Percentiles rank a stretch among this genome's conserved stretches.
Conservation (phyloP, 2,329 filamentous ascomycete species). For the Pseudogymnoascus sp. region DNA sequence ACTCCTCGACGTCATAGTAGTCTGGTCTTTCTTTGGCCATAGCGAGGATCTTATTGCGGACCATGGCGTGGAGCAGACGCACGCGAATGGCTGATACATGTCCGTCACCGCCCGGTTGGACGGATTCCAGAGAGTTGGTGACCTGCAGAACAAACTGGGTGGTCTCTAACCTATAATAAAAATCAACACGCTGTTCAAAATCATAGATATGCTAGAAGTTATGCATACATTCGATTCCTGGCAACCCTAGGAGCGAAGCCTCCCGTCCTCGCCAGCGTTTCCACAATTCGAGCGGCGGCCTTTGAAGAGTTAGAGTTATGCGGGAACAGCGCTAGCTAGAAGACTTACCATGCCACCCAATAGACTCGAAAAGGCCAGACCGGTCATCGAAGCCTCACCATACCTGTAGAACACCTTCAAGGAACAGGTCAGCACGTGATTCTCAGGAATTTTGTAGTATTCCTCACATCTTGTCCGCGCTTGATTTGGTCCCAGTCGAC, state of each 20-base stretch:
- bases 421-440: conserved; percentile 12
- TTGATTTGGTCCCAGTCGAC: conserved; percentile 61
- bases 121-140: conserved; percentile 48
- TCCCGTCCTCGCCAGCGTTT: conserved; percentile 58
- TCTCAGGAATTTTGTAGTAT: conserved; percentile 26
- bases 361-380: conserved; percentile 34
- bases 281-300: conserved; percentile 52
- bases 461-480: conserved; percentile 47
- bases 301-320: not conserved
- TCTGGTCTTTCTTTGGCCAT: conserved; percentile 45
- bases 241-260: conserved; percentile 57
- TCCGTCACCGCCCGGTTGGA: conserved; percentile 56
- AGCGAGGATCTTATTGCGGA: conserved; percentile 54
- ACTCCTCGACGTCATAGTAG: conserved; percentile 53
- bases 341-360: conserved; percentile 27
- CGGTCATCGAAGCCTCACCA: conserved; percentile 52
- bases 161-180: conserved; percentile 38
- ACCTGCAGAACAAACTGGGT: conserved; percentile 46
- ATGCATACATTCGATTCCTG: conserved; percentile 35
- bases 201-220: not conserved
- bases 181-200: conserved; percentile 8
- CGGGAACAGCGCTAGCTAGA: not conserved
- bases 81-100: conserved; percentile 56
- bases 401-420: conserved; percentile 53
- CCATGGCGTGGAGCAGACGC: conserved; percentile 57